Evolutionary conservation across 306 rosid species (phyloP).

Genomic region (Prunus mira): DNA sequence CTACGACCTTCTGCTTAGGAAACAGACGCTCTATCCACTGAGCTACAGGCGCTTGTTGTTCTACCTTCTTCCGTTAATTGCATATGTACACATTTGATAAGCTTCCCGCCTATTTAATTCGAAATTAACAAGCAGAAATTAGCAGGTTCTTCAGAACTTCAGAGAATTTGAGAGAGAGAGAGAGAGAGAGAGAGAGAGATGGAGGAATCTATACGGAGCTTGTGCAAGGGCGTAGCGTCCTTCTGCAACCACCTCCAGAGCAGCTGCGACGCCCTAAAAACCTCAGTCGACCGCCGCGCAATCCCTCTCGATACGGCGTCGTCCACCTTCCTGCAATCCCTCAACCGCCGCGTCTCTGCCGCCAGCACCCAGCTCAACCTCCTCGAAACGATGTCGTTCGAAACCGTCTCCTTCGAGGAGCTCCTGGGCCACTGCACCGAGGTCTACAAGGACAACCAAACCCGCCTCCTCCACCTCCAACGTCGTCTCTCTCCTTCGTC

Average conservation of each 20-base stretch:
- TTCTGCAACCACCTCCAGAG: conserved; percentile 79
- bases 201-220: conserved; percentile 57
- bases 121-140: neutral
- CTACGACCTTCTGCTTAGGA: conserved; percentile 72
- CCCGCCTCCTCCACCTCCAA: conserved; percentile 49
- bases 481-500: conserved; percentile 37
- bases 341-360: conserved; percentile 62
- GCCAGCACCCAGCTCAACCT: conserved; percentile 61
- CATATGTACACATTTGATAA: accelerated
- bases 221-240: conserved; percentile 49
- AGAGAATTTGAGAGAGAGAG: neutral
- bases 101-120: conserved; percentile 12
- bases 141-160: too few relatives aligned
- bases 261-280: conserved; percentile 66
- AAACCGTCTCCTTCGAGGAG: conserved; percentile 85
- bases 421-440: conserved; percentile 87
- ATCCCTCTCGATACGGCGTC: conserved; percentile 94
- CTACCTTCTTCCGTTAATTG: accelerated
- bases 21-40: conserved; percentile 85
- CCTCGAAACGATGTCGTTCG: conserved; percentile 70
- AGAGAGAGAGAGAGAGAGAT: conserved; percentile 15
- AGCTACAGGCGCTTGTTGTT: conserved; percentile 47
- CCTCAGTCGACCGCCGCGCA: conserved; percentile 75
- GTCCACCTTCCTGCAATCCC: conserved; percentile 71
- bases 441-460: conserved; percentile 62